phyloP scores from a whole-genome alignment of 805 yeast genomes.

The Ascoidea asiatica region DNA sequence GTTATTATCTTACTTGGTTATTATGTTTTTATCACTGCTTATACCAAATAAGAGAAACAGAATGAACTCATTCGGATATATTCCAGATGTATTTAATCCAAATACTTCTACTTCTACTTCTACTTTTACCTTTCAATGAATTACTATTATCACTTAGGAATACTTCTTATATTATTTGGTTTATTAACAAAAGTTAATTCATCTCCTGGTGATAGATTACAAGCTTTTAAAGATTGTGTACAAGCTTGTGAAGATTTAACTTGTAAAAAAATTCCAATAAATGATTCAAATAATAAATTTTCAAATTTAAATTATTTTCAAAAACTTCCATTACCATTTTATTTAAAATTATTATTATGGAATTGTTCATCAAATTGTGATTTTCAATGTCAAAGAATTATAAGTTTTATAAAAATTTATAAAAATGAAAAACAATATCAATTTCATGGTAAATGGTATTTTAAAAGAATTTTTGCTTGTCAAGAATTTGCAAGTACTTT shows the following conservation, averaged over 20 bases:
- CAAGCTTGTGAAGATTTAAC: slow-evolving; percentile 16
- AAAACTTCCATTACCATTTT: slow-evolving; percentile 24
- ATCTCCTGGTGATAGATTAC: slow-evolving; percentile 38
- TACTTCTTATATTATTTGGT: too few relatives aligned
- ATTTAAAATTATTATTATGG: slow-evolving; percentile 47
- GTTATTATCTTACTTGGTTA: too few relatives aligned
- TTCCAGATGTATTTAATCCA: too few relatives aligned
- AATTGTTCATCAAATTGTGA: slow-evolving; percentile 74
- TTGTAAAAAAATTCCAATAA: slow-evolving; percentile 12
- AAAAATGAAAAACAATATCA: slow-evolving; percentile 50
- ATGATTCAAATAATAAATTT: slow-evolving; percentile 18
- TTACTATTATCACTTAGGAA: too few relatives aligned
- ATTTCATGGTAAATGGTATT: slow-evolving; percentile 98
- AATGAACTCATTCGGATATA: too few relatives aligned
- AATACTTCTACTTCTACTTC: too few relatives aligned
- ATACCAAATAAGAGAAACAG: too few relatives aligned
- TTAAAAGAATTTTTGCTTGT: slow-evolving; percentile 56
- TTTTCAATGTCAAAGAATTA: slow-evolving; percentile 75
- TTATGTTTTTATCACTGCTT: too few relatives aligned
- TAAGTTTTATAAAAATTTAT: slow-evolving; percentile 41
- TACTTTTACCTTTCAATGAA: too few relatives aligned
- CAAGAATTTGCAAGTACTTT: slow-evolving; percentile 77
- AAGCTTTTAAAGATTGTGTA: slow-evolving; percentile 32
- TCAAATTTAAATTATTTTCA: slow-evolving; percentile 21
- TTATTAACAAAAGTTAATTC: too few relatives aligned